These are phyloP conservation scores for Geotrichum histeridarum DNA, from an alignment of 1,139 yeast species.

Conservation along the genomic window DNA sequence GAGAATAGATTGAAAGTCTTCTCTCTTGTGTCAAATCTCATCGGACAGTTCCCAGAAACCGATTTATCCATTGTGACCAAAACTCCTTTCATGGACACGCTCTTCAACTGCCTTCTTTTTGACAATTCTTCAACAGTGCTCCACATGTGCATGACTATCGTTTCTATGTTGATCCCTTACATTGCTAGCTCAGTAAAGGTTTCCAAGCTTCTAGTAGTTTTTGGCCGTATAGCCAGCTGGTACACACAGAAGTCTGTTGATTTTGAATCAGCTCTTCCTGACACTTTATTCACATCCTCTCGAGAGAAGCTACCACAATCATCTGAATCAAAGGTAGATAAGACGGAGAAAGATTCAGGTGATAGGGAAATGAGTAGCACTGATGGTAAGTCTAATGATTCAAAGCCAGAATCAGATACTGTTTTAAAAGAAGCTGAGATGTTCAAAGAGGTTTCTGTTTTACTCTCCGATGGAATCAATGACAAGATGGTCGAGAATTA, in stretches of 20 bases:
- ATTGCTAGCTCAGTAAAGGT: constrained; percentile 38
- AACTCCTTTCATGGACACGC: constrained; percentile 11
- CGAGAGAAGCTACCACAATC: background rate
- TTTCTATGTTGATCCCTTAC: constrained; percentile 56
- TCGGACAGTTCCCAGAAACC: constrained; percentile 6
- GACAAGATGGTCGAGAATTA: background rate
- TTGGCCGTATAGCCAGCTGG: constrained; percentile 46
- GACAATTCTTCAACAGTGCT: constrained; percentile 47
- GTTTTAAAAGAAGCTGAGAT: no score
- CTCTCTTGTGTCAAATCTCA: constrained; percentile 11
- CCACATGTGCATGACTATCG: constrained; percentile 42
- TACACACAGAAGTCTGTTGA: constrained; percentile 17
- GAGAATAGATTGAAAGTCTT: constrained; percentile 12
- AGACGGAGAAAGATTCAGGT: background rate
- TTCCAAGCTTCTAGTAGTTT: constrained; percentile 46
- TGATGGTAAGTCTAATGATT: background rate
- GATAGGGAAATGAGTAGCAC: no score
- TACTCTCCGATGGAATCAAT: background rate
- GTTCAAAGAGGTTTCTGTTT: no score
- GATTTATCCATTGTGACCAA: constrained; percentile 8
- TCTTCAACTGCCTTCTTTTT: constrained; percentile 43
- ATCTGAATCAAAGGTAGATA: background rate
- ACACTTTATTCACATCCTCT: background rate
- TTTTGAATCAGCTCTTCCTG: constrained; percentile 1
- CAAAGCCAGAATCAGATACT: background rate